Conservation (phyloP, 2,329 filamentous ascomycete species). For the Cladosporium sp. region DNA sequence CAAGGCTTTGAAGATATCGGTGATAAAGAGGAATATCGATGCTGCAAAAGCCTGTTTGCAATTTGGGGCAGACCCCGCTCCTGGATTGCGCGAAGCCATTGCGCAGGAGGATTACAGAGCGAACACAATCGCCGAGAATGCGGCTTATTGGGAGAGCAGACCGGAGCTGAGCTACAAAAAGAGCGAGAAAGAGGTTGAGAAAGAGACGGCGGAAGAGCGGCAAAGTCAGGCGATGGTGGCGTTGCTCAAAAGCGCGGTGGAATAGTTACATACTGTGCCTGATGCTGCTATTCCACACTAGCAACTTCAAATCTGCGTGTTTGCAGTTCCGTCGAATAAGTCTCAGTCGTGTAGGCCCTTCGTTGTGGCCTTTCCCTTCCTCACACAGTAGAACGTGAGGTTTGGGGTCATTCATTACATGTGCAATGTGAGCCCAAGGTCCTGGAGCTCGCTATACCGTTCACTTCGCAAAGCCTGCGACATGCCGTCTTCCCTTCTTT, state of each 20-base stretch:
- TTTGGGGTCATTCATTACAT: too few relatives aligned
- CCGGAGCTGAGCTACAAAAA: background rate
- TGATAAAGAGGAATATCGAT: background rate
- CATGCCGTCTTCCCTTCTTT: background rate
- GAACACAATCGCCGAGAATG: background rate
- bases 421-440: too few relatives aligned
- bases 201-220: background rate
- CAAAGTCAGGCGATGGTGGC: background rate
- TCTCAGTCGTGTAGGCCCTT: background rate
- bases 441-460: too few relatives aligned
- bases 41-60: conserved; percentile 8
- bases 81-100: background rate
- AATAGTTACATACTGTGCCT: background rate
- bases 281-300: background rate
- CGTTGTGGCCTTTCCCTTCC: too few relatives aligned
- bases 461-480: background rate
- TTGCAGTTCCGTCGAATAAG: background rate
- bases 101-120: background rate
- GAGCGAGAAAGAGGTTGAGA: background rate
- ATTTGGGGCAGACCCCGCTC: conserved; percentile 1
- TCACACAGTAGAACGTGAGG: too few relatives aligned
- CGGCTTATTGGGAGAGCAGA: background rate
- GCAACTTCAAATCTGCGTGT: background rate
- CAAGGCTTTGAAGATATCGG: conserved; percentile 1
- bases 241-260: background rate